Evolutionary conservation across 257 asterid genomes (phyloP).

Genomic region (Ophiorrhiza pumila): DNA sequence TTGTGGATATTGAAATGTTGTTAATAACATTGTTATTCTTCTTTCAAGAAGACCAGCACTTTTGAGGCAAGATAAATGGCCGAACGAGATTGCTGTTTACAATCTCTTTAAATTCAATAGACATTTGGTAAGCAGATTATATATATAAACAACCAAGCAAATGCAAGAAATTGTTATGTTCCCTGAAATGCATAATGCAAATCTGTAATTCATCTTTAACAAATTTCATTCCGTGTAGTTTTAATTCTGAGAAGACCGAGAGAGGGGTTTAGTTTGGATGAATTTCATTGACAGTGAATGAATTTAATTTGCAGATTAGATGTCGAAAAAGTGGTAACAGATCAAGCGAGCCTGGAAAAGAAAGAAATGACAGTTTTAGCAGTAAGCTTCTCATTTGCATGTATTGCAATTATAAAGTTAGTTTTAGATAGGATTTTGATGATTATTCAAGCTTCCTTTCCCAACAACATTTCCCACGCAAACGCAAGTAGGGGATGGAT

Average conservation of each 20-base stretch:
- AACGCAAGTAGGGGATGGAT: slow-evolving; percentile 55
- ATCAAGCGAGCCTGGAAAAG: slow-evolving; percentile 59
- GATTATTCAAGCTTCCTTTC: slow-evolving; percentile 25
- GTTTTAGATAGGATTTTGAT: slow-evolving; percentile 30
- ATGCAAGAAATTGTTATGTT: background rate
- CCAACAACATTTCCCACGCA: slow-evolving; percentile 27
- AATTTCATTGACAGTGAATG: background rate
- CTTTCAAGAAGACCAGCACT: background rate
- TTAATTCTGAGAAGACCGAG: background rate
- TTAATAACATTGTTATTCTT: background rate
- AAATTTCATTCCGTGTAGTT: background rate
- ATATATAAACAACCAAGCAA: background rate
- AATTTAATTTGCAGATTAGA: slow-evolving; percentile 54
- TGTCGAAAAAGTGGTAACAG: slow-evolving; percentile 51
- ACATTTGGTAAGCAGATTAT: background rate
- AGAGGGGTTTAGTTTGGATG: background rate
- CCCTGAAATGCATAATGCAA: background rate
- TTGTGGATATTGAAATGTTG: background rate
- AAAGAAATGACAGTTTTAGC: slow-evolving; percentile 60
- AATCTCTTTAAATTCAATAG: background rate
- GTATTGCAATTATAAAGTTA: slow-evolving; percentile 54
- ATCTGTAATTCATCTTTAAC: too few species aligned
- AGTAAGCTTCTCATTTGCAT: slow-evolving; percentile 48
- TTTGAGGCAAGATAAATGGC: background rate
- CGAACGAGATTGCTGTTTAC: background rate